A percentile compares a stretch with the other conserved stretches of the same genome.
These are phyloP conservation scores for Thymus quinquecostatus DNA, from an alignment of 257 asterid genomes.

Conservation along the genomic window DNA sequence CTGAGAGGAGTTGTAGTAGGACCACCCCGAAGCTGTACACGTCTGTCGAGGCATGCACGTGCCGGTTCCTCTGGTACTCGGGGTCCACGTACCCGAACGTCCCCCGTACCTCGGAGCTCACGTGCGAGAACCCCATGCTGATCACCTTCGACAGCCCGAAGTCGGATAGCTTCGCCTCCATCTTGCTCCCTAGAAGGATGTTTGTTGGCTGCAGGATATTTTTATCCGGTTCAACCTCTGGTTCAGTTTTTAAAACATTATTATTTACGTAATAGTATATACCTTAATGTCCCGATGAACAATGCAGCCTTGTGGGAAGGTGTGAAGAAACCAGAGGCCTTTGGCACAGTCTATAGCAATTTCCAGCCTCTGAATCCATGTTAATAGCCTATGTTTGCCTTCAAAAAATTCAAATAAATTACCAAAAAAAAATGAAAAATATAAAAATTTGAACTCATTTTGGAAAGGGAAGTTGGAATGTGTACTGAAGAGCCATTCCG, in stretches of 20 bases:
- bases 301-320: slow-evolving; percentile 70
- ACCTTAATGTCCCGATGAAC: slow-evolving; percentile 89
- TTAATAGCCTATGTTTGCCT: slow-evolving; percentile 61
- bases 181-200: slow-evolving; percentile 59
- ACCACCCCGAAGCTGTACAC: slow-evolving; percentile 85
- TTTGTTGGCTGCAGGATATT: slow-evolving; percentile 68
- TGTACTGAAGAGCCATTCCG: slow-evolving; percentile 79
- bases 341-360: slow-evolving; percentile 70
- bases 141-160: slow-evolving; percentile 82
- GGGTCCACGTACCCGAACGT: slow-evolving; percentile 92
- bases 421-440: neutral
- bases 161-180: slow-evolving; percentile 71
- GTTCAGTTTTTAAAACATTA: too few relatives aligned
- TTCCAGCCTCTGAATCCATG: slow-evolving; percentile 70
- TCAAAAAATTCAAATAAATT: neutral
- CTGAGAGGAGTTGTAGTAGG: slow-evolving; percentile 73
- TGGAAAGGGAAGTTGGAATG: neutral
- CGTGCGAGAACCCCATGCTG: slow-evolving; percentile 62
- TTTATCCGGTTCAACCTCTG: too few relatives aligned
- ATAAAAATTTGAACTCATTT: neutral
- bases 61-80: slow-evolving; percentile 74
- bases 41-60: slow-evolving; percentile 71
- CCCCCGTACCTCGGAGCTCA: slow-evolving; percentile 86
- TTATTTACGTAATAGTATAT: neutral
- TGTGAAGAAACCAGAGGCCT: slow-evolving; percentile 77